Evolutionary conservation across 2,329 filamentous ascomycete species (phyloP).

Genomic region (Ascochyta pisi): DNA sequence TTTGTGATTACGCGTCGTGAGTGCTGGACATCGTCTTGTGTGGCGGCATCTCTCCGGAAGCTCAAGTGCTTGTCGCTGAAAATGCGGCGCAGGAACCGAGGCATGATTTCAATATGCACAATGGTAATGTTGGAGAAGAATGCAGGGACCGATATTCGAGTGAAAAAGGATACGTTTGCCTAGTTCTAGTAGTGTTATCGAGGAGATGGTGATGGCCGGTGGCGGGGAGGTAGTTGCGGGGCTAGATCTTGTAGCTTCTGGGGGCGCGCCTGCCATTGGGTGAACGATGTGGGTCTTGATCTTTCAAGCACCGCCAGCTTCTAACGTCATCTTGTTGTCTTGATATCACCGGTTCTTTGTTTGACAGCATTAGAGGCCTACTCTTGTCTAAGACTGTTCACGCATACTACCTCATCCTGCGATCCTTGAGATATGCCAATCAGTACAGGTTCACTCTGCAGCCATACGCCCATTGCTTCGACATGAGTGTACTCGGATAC

Average conservation of each 20-base stretch:
- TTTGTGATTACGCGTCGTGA: constrained; percentile 33
- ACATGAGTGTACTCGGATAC: too few relatives aligned
- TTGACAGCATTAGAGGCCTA: too few relatives aligned
- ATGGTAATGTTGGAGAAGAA: neutral
- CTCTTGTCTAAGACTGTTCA: too few relatives aligned
- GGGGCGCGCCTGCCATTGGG: constrained; percentile 12
- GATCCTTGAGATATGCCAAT: too few relatives aligned
- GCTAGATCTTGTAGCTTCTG: constrained; percentile 7
- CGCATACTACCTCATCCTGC: too few relatives aligned
- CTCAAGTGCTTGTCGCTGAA: constrained; percentile 25
- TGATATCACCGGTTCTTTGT: neutral
- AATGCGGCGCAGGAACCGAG: constrained; percentile 31
- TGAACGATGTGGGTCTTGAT: neutral
- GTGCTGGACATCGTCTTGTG: constrained; percentile 25
- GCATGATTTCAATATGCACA: constrained; percentile 15
- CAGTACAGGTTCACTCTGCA: too few relatives aligned
- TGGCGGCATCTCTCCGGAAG: constrained; percentile 25
- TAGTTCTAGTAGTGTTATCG: constrained; percentile 8
- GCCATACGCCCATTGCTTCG: too few relatives aligned
- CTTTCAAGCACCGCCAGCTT: neutral
- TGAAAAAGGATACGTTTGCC: constrained; percentile 6
- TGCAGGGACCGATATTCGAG: constrained; percentile 3
- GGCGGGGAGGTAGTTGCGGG: constrained; percentile 20
- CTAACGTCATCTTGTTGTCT: neutral
- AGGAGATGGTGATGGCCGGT: constrained; percentile 13